A percentile compares a stretch with the other conserved stretches of the same genome.
Conservation (phyloP, 2,329 filamentous ascomycete genomes). For the Cladosporium austrohemisphaericum region DNA sequence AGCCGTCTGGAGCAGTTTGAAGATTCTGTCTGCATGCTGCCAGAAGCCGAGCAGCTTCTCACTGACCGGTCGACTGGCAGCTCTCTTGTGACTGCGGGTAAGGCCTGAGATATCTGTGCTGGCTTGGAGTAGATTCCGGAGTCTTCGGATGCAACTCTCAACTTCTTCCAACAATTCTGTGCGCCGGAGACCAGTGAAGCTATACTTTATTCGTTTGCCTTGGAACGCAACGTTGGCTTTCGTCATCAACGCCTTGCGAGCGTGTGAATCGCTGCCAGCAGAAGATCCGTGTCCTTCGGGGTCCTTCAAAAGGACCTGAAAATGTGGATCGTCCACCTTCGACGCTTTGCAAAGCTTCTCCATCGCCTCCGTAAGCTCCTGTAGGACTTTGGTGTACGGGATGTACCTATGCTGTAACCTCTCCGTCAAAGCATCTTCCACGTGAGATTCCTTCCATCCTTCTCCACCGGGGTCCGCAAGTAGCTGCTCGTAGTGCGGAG, state of each 20-base stretch:
- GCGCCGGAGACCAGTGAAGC: no score
- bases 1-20: slow-evolving; percentile 17
- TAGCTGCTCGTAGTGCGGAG: slow-evolving; percentile 19
- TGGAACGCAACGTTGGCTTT: no score
- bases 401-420: slow-evolving; percentile 26
- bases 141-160: no score
- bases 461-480: slow-evolving; percentile 24
- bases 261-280: no score
- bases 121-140: no score
- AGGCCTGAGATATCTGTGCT: no score
- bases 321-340: slow-evolving; percentile 18
- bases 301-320: slow-evolving; percentile 19
- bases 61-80: no score
- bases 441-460: slow-evolving; percentile 23
- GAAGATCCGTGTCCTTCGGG: no score
- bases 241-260: no score
- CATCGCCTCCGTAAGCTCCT: slow-evolving; percentile 24
- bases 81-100: no score
- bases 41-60: slow-evolving; percentile 21
- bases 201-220: no score
- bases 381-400: slow-evolving; percentile 25
- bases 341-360: slow-evolving; percentile 23
- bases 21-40: slow-evolving; percentile 23
- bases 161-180: no score
- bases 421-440: slow-evolving; percentile 22